These are phyloP conservation scores for Pseudogymnoascus verrucosus DNA, from an alignment of 2,329 filamentous ascomycete species.

Conservation along the genomic window DNA sequence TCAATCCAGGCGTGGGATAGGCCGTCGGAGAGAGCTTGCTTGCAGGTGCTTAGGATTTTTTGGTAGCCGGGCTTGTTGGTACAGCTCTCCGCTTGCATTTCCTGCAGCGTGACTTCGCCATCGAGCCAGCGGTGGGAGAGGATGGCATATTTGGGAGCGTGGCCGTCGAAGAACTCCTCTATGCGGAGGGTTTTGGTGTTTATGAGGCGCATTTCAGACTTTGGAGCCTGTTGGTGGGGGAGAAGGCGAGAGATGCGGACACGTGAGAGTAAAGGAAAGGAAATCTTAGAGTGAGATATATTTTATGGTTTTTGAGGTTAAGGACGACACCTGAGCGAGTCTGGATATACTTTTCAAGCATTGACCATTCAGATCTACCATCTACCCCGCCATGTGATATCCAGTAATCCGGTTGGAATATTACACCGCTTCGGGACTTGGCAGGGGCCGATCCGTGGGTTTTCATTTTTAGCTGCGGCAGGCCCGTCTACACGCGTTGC, in stretches of 20 bases:
- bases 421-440: background rate
- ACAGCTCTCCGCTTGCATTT: conserved; percentile 7
- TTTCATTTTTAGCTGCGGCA: background rate
- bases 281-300: background rate
- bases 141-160: conserved; percentile 17
- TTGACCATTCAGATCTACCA: background rate
- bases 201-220: conserved; percentile 11
- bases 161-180: conserved; percentile 18
- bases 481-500: too few species aligned
- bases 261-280: background rate
- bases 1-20: background rate
- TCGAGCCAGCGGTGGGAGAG: conserved; percentile 14
- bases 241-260: background rate
- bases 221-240: background rate
- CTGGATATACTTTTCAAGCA: background rate
- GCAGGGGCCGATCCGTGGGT: background rate
- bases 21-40: background rate
- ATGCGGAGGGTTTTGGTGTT: conserved; percentile 12
- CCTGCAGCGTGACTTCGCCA: conserved; percentile 12
- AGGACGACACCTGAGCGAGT: background rate
- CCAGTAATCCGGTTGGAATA: background rate
- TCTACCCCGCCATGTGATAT: background rate
- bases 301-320: background rate
- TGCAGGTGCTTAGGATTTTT: background rate
- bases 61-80: background rate